A percentile compares a stretch with the other conserved stretches of the same genome.
Evolutionary conservation across 495 filamentous ascomycete genomes (phyloP).

Genomic region (Penicillium roqueforti): DNA sequence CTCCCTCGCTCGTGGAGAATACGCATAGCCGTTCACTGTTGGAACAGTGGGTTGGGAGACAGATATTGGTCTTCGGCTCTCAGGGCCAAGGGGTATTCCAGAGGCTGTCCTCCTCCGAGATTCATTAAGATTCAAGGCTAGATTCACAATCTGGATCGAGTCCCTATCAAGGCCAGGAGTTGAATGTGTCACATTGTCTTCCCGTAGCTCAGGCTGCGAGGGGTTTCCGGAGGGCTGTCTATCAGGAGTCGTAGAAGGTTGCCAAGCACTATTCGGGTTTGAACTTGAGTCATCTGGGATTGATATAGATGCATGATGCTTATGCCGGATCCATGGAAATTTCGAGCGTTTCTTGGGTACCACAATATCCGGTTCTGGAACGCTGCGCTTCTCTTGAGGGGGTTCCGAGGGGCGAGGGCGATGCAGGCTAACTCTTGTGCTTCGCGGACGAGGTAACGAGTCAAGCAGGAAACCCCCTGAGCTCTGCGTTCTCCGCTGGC

Average conservation of each 20-base stretch:
- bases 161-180: conserved; percentile 58
- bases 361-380: conserved; percentile 30
- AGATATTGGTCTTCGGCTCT: conserved; percentile 42
- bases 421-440: conserved; percentile 25
- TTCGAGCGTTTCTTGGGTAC: conserved; percentile 39
- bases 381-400: conserved; percentile 30
- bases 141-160: conserved; percentile 80
- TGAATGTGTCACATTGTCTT: conserved; percentile 11
- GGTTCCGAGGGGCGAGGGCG: conserved; percentile 26
- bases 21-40: conserved; percentile 17
- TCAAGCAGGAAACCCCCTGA: conserved; percentile 48
- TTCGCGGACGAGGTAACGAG: conserved; percentile 33
- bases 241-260: conserved; percentile 10
- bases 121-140: conserved; percentile 85
- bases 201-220: conserved; percentile 9
- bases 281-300: conserved; percentile 7
- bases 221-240: conserved; percentile 10
- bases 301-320: conserved; percentile 24
- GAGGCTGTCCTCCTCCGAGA: conserved; percentile 58
- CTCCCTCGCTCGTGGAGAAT: conserved; percentile 14
- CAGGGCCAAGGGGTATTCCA: conserved; percentile 51
- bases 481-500: conserved; percentile 33
- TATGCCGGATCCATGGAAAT: conserved; percentile 38
- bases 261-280: conserved; percentile 6
- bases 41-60: conserved; percentile 24